Evolutionary conservation across 2,329 filamentous ascomycete species (phyloP), one percentile per base, ranked within the genome.

Genomic region (Aspergillus brasiliensis): DNA sequence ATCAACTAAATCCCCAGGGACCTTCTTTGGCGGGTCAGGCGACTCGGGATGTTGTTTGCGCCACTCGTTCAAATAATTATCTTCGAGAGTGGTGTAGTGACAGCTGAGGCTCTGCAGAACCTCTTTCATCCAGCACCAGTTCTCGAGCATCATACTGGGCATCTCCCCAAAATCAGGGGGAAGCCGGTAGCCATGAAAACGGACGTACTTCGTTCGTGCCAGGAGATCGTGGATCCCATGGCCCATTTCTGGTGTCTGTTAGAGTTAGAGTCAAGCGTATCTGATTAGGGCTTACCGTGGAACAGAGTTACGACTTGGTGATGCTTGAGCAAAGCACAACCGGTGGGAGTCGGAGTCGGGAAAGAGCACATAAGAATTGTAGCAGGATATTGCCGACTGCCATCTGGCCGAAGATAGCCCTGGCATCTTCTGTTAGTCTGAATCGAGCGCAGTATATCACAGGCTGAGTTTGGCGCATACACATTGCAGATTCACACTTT

Each of bases 371-470:
- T 49, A 1, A 49, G 25, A 8, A 31, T 49, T 8, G 46, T 49
- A 7, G 25, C 46, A 17, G 46, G 46, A 4, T 49, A 27, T 31
- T 49, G 46, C 10, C 46, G 23, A 17, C 3, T 21, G 6, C 46
- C 15, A 17, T 31, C 27, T 1, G 46, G 46, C 2, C 46, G 46
- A 7, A 48, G 23, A 0, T 49, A 49, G 4, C 46, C 25, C 46
- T 49, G 25, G 11, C 0, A 3, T 3, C 8, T 8, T 42, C 10
- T 6, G 21, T 44, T 6, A 44, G 40, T 8, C 10, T 10, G 8
- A 4, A 3, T 11, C 19, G 1, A 13, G 2, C 3, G 1, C 4
- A 2, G 5, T 23, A 0, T 23, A 3, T 1, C n/a, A 13, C 8
- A 44, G 3, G 1, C 8, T 1, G 19, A 7, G 40, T 8, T 0